Evolutionary conservation across 257 asterid species (phyloP), one percentile per base, ranked within the genome.

Genomic region (Leptodermis oblonga): DNA sequence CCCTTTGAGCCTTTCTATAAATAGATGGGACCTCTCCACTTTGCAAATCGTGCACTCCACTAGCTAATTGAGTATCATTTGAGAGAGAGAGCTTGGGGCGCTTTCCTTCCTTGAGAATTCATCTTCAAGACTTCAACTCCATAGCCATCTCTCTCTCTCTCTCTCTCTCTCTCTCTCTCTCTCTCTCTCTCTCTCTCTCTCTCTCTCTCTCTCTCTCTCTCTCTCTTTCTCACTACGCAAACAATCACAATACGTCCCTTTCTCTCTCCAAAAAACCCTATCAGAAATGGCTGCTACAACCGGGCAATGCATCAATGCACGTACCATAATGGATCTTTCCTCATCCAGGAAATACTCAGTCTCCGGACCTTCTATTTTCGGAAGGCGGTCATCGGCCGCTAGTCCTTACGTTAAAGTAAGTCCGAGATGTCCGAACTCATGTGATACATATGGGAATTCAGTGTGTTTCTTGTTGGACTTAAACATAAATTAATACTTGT

Each of bases 341-440:
- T 8, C 59, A 76, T 66, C 85, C 70, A 70, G 51, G 71, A 87
- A 80, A 76, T 68, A 43, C 63, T 71, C 86, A 22, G 33, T 63
- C 49, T 79, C 88, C 51, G 58, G 75, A 17, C 33, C 72, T 48
- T 82, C 90, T 55, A 70, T 82, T 18, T 51, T 64, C 36, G 78
- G 86, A 60, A 85, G 67, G 48, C 85, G 80, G 64, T 77, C 39
- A 5, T 5, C 82, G 14, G 62, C 0, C 0, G 30, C 83, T 67
- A 82, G 72, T 30, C 76, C 85, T 74, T 72, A 75, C 62, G 68
- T 60, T 58, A 78, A 73, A 56, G 92, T 84, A 84, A 80, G 62
- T 14, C 4, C 10, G 6, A 10, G 7, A 14, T 55, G 37, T 59
- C 45, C 43, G 1, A 12, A 55, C 36, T 4, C 30, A 23, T 55